Evolutionary conservation across 371 early-diverging fungal genomes (phyloP), one percentile per base, ranked within the genome.

Genomic region (Parasitella parasitica): DNA sequence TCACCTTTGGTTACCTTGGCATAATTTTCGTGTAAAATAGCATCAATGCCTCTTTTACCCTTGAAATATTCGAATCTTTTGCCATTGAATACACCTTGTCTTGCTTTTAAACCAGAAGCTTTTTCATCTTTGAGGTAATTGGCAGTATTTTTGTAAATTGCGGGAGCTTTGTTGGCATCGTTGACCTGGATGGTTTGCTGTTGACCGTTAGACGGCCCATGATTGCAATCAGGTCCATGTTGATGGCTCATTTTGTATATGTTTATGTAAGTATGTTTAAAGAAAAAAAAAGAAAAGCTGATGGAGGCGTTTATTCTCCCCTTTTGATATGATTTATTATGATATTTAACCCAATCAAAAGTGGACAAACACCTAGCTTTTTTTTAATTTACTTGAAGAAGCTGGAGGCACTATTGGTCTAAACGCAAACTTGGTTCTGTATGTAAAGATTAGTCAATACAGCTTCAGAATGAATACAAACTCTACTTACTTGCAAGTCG

Each of bases 1-100:
- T 58, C 86, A 72, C 62, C 85, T 16, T 60, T 64, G 69, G 64
- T 81, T 32, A 48, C 65, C 61, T 70, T 75, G 75, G 77, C 84
- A 78, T 81, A 88, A 9, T 86, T 82, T 11, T 86, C 88, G 57
- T 91, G 88, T 48, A 92, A 75, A 26, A 97, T 70, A 24, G 96
- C 94, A 63, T 93, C 94, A 16, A 94, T 83, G 16, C 93, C 97
- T 64, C 90, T 66, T 34, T 70, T 70, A 88, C 94, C 97, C 76
- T 95, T 94, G 71, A 97, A 97, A 77, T 90, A 98, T 35, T 92
- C 90, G 6, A 97, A 92, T 49, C 97, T 82, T 38, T 89, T 87
- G 27, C 96, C 98, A 66, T 94, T 92, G 34, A 97, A 81, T 36
- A 94, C 87, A 58, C 97, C 97, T 68, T 92, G 88, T 65, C 94